Base-by-base conservation (phyloP, 495 filamentous ascomycete species). In the Talaromyces wortmannii region DNA sequence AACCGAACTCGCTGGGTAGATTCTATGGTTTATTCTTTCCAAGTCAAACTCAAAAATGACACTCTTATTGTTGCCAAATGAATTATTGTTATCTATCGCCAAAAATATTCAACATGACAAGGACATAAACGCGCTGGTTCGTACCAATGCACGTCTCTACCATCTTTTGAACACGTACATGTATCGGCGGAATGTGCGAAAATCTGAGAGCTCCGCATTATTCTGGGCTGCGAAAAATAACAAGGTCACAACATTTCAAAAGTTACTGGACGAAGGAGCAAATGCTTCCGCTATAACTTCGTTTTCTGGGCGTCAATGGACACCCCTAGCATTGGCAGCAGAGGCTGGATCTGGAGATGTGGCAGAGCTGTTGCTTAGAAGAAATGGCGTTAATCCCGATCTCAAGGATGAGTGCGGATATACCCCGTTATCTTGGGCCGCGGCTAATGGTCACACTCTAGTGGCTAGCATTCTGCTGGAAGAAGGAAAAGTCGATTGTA, bases 101-200 rank as follows among this genome's bases (percentile, higher is more conserved):
- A 55, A 58, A 13, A 47, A 45, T 47, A 60, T 67, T 31, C 60
- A 68, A 18, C 53, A 46, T 6, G 56, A 62, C 44, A 31, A 46
- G 32, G 59, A 63, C 46, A 64, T 68, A 36, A 68, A 68, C 47
- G 53, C 67, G n/a, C 51, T 68, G 15, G 40, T 57, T 15, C 51
- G 53, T 52, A 56, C 58, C 12, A 65, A 60, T 52, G 53, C 53
- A 45, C 49, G 50, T 44, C 60, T 68, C 13, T 61, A 64, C 48
- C 16, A 36, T 49, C 49, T 61, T 10, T 50, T 65, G 11, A 65
- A 68, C 52, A 45, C 33, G 7, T 63, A 57, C 43, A 62, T 70
- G 18, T 70, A 70, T 47, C 53, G 54, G n/a, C 51, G 59, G 40
- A 63, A 67, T 51, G 29, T 57, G 44, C 42, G 49, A 49, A 6